Conservation (phyloP, 306 rosid species). For the Quercus cerris region DNA sequence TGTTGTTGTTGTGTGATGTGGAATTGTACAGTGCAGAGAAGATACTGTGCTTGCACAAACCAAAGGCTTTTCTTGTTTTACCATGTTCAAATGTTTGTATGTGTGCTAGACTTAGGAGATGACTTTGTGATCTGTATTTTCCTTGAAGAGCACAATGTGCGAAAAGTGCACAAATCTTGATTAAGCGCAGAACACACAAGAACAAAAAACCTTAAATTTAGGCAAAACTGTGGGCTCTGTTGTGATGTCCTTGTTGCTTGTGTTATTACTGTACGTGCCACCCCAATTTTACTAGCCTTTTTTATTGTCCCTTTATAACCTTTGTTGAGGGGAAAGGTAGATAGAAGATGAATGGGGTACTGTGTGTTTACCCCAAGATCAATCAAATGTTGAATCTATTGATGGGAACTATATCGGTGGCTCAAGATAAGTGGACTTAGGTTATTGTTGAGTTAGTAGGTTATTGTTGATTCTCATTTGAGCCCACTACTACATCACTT, state of each 20-base stretch:
- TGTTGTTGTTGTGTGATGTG: conserved; percentile 33
- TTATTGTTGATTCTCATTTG: neutral
- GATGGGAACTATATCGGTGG: neutral
- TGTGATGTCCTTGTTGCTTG: conserved; percentile 29
- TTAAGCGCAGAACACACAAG: conserved; percentile 28
- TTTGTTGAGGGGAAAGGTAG: neutral
- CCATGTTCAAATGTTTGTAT: conserved; percentile 28
- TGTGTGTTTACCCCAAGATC: neutral
- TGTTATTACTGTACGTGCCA: conserved; percentile 20
- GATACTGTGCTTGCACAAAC: conserved; percentile 54
- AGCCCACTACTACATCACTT: no score
- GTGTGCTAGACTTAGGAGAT: conserved; percentile 41
- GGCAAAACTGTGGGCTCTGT: conserved; percentile 34
- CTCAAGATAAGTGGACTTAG: neutral
- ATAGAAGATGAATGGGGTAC: neutral
- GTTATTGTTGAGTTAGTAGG: no score
- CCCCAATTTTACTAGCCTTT: conserved; percentile 5
- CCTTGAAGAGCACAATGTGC: conserved; percentile 16
- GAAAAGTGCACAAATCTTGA: conserved; percentile 26
- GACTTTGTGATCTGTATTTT: conserved; percentile 42
- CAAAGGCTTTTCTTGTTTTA: conserved; percentile 29
- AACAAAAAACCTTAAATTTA: conserved; percentile 27
- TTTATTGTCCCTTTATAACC: neutral
- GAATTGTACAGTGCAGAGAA: conserved; percentile 58
- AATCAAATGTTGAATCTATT: neutral